These are phyloP conservation scores for Diplodia seriata DNA, from an alignment of 2,329 filamentous ascomycete species.

Conservation along the genomic window DNA sequence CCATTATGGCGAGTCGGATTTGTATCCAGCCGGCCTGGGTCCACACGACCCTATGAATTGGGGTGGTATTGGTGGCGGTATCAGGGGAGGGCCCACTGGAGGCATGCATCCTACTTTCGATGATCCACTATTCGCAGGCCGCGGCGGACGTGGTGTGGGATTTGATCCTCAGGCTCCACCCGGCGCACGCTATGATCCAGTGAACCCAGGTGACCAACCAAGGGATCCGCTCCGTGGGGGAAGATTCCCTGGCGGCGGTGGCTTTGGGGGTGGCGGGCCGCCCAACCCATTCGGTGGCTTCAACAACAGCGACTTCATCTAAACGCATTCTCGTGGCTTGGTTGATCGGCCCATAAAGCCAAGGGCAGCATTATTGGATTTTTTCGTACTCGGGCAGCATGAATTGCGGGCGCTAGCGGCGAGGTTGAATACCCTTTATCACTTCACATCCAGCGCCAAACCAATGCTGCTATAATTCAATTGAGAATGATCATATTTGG, in stretches of 20 bases:
- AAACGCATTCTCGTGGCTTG: neutral
- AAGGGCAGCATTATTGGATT: neutral
- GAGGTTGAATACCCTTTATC: neutral
- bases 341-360: neutral
- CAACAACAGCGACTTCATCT: slow-evolving; percentile 66
- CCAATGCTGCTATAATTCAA: neutral
- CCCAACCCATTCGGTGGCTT: slow-evolving; percentile 68
- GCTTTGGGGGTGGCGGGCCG: slow-evolving; percentile 51
- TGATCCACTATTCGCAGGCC: slow-evolving; percentile 80
- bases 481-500: neutral
- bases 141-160: slow-evolving; percentile 53
- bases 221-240: slow-evolving; percentile 39
- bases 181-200: slow-evolving; percentile 89
- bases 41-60: slow-evolving; percentile 83
- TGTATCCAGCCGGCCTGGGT: slow-evolving; percentile 85
- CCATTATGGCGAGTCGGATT: slow-evolving; percentile 81
- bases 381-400: neutral
- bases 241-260: slow-evolving; percentile 35
- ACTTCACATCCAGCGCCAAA: neutral
- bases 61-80: slow-evolving; percentile 63
- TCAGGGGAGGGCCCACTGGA: slow-evolving; percentile 67
- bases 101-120: slow-evolving; percentile 98
- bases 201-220: slow-evolving; percentile 62
- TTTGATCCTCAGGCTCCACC: slow-evolving; percentile 80
- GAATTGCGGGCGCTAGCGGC: neutral